Evolutionary conservation across 805 yeast species (phyloP), one percentile per base, ranked within the genome.

Genomic region (Candida rishiriensis): DNA sequence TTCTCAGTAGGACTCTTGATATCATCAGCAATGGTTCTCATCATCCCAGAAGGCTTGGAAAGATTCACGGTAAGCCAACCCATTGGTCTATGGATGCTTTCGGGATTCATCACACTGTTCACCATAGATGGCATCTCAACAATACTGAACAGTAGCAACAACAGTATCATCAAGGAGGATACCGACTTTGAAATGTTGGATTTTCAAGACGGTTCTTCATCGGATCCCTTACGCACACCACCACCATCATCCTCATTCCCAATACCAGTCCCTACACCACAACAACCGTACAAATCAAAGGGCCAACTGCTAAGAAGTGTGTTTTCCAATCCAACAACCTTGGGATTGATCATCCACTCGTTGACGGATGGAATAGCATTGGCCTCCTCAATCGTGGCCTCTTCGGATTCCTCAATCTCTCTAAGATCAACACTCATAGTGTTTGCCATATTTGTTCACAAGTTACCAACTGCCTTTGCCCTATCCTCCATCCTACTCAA

Each of bases 381-480:
- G 31, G 88, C 89, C 0, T 75, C 88, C 0, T 71, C 84, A 1
- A 69, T 62, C 2, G 36, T 56, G 13, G 56, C 75, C 10, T 54
- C 66, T 1, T 38, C 53, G 1, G 38, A 51, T 21, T 21, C 38
- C 2, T 34, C 45, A 10, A 35, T 46, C 1, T 33, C 48, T 28
- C 14, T 55, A 11, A 46, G 47, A 26, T 52, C 61, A 5, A 43
- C 57, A 3, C 51, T 79, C 33, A 77, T 85, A 40, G 75, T 82
- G 38, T 40, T 80, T 11, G 81, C 87, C 11, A 76, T 85, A 28
- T 69, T 85, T 47, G 56, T 83, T 29, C 93, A 85, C 66, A 85
- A 85, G 60, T 67, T 85, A 5, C 93, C 93, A 0, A 83, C 91
- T 0, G 72, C 88, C 5, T 81, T 85, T 59, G 84, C 89, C 34